Conservation (phyloP, 108 stramenopile genomes). For the Mayamaea pseudoterrestris region DNA sequence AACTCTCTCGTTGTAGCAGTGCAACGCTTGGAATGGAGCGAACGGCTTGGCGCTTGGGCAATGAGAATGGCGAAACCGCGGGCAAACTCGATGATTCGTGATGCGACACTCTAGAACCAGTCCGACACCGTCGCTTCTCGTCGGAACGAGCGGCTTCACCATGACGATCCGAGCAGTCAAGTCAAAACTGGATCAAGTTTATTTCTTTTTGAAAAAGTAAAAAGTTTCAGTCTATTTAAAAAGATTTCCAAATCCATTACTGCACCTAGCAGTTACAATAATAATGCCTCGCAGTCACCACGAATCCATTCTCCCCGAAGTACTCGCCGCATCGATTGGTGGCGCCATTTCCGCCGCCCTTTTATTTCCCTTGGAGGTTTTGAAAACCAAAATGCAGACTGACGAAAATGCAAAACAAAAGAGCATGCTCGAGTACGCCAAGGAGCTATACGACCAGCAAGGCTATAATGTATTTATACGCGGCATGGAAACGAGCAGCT, state of each 20-base stretch:
- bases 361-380: conserved; percentile 71
- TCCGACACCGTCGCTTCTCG: no score
- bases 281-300: neutral
- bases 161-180: no score
- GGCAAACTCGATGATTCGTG: no score
- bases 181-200: no score
- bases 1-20: no score
- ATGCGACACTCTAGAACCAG: no score
- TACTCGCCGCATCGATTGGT: conserved; percentile 47
- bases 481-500: conserved; percentile 47
- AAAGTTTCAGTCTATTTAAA: no score
- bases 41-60: no score
- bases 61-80: no score
- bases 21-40: no score
- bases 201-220: no score
- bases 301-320: conserved; percentile 46
- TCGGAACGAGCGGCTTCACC: no score
- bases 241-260: neutral
- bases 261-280: neutral
- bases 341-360: conserved; percentile 59
- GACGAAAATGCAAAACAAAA: conserved; percentile 13
- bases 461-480: conserved; percentile 43
- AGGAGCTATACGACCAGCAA: conserved; percentile 39
- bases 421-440: conserved; percentile 43
- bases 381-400: conserved; percentile 59